Conservation (phyloP, 306 rosid species). For the Clitoria ternatea region DNA sequence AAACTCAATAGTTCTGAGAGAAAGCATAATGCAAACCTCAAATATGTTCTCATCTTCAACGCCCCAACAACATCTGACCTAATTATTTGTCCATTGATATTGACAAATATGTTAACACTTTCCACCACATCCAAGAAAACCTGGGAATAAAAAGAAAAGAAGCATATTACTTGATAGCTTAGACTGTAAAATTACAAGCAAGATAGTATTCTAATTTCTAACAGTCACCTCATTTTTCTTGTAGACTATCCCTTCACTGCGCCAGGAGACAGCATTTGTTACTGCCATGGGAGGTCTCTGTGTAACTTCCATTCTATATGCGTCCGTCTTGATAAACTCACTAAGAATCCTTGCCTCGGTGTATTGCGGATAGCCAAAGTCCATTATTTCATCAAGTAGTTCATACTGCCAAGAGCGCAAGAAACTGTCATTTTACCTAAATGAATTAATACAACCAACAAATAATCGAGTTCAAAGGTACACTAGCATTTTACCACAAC, state of each 20-base stretch:
- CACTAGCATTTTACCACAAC: conserved; percentile 70
- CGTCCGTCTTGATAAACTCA: conserved; percentile 98
- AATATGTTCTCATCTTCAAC: conserved; percentile 95
- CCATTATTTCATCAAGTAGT: conserved; percentile 96
- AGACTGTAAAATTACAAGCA: neutral
- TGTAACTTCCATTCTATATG: conserved; percentile 92
- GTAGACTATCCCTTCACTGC: conserved; percentile 92
- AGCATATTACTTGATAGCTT: conserved; percentile 14
- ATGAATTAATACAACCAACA: neutral
- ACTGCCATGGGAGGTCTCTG: conserved; percentile 99
- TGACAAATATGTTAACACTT: conserved; percentile 97
- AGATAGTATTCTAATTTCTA: neutral
- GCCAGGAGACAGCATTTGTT: conserved; percentile 99
- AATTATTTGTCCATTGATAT: conserved; percentile 96
- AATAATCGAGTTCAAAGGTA: neutral
- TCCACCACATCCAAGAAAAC: conserved; percentile 99
- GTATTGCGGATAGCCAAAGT: conserved; percentile 96
- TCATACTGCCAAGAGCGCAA: conserved; percentile 61
- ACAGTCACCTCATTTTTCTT: conserved; percentile 86
- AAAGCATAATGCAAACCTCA: conserved; percentile 55
- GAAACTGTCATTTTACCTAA: neutral
- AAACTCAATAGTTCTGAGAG: neutral
- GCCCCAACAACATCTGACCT: conserved; percentile 99
- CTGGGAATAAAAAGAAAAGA: conserved; percentile 35
- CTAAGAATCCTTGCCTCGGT: conserved; percentile 96